Evolutionary conservation across 495 filamentous ascomycete species (phyloP).

Genomic region (Podospora pseudoanserina): DNA sequence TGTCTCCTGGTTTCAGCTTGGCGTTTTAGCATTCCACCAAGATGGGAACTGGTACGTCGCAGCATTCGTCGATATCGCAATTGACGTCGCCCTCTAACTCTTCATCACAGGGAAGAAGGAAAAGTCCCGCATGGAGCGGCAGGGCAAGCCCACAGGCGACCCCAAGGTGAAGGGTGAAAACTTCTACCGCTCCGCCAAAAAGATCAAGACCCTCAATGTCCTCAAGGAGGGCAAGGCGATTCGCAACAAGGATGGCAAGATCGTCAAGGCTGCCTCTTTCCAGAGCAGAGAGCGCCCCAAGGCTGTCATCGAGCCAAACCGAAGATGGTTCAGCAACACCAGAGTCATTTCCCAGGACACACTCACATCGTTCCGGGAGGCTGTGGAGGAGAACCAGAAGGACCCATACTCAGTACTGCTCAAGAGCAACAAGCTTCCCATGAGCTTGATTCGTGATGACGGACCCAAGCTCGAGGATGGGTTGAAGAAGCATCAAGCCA

Average conservation of each 20-base stretch:
- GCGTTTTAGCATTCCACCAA: constrained; percentile 22
- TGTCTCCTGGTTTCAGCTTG: constrained; percentile 5
- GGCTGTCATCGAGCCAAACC: constrained; percentile 88
- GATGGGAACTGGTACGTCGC: constrained; percentile 71
- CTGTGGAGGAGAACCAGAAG: constrained; percentile 81
- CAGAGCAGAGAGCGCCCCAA: constrained; percentile 70
- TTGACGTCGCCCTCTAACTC: constrained; percentile 8
- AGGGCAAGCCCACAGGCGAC: constrained; percentile 81
- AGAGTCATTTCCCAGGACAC: constrained; percentile 60
- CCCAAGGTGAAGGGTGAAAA: constrained; percentile 86
- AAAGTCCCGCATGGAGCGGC: constrained; percentile 65
- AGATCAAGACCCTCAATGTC: constrained; percentile 80
- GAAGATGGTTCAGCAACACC: constrained; percentile 66
- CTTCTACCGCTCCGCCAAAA: constrained; percentile 66
- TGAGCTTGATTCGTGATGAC: constrained; percentile 38
- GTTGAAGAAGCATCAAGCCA: constrained; percentile 85
- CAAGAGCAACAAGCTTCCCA: constrained; percentile 76
- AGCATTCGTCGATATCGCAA: background rate
- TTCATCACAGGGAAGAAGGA: constrained; percentile 74
- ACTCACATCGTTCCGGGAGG: constrained; percentile 79
- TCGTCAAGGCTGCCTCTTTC: constrained; percentile 79
- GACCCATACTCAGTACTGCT: constrained; percentile 90
- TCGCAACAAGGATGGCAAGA: constrained; percentile 66
- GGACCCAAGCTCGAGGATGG: constrained; percentile 62
- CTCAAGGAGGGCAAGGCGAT: constrained; percentile 74